phyloP scores from a whole-genome alignment of 495 filamentous ascomycete species.

The Penicillium atrosanguineum region DNA sequence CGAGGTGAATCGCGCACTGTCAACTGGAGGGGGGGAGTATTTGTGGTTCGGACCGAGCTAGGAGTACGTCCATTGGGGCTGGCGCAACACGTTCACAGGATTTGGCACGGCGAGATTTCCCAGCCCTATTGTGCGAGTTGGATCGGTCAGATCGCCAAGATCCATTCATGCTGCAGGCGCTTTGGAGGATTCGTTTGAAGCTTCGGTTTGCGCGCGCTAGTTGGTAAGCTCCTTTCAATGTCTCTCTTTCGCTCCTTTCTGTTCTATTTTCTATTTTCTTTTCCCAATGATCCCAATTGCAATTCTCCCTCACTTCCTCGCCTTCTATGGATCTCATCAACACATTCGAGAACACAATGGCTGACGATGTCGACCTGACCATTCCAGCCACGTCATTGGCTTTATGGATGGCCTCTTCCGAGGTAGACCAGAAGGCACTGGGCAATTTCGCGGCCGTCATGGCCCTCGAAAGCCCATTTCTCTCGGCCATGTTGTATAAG shows the following conservation, averaged over 20 bases:
- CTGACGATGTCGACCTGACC: constrained; percentile 18
- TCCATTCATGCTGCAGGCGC: constrained; percentile 27
- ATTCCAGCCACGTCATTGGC: constrained; percentile 23
- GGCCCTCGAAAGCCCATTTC: constrained; percentile 65
- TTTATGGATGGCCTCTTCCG: constrained; percentile 85
- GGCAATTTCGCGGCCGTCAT: constrained; percentile 78
- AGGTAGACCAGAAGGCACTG: constrained; percentile 96
- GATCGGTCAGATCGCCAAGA: not conserved
- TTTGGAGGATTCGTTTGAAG: constrained; percentile 26
- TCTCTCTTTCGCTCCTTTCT: not conserved
- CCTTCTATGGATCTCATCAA: not conserved
- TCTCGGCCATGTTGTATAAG: constrained; percentile 81
- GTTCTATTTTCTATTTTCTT: not conserved
- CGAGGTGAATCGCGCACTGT: not conserved
- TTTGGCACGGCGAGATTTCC: not conserved
- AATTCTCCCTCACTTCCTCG: not conserved
- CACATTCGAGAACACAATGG: constrained; percentile 5
- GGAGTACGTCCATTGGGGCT: not conserved
- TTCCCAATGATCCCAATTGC: not conserved
- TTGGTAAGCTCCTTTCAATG: constrained; percentile 28
- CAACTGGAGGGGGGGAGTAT: no score
- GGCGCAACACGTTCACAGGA: not conserved
- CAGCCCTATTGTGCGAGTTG: not conserved
- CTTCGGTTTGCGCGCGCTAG: constrained; percentile 32
- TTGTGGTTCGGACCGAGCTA: not conserved